phyloP scores from a whole-genome alignment of 306 rosid genomes.

The Carpinus viminea region DNA sequence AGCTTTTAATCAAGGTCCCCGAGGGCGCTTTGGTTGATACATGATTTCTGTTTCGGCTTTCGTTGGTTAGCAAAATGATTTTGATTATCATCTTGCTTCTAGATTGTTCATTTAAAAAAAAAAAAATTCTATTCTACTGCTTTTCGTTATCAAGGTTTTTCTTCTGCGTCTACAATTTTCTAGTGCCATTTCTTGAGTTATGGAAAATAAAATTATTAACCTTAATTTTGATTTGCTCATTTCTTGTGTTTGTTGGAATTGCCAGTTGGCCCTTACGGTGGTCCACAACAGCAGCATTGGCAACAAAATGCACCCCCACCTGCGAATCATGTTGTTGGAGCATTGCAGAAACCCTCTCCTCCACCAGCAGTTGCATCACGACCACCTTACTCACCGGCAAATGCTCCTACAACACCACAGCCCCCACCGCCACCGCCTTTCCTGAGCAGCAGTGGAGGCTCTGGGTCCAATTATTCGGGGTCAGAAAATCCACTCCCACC shows the following conservation, averaged over 20 bases:
- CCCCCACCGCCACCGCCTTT: conserved; percentile 43
- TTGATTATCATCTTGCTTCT: background rate
- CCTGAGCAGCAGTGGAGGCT: conserved; percentile 79
- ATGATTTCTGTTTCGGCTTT: too few species aligned
- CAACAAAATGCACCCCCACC: conserved; percentile 78
- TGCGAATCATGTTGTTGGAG: conserved; percentile 35
- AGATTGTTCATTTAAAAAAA: background rate
- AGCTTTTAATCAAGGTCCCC: background rate
- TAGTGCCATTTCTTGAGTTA: background rate
- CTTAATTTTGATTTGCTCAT: conserved; percentile 3
- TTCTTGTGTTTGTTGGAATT: conserved; percentile 24
- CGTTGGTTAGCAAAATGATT: background rate
- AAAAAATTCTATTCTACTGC: background rate
- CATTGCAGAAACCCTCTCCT: conserved; percentile 61
- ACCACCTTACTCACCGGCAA: conserved; percentile 46
- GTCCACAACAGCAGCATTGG: conserved; percentile 54
- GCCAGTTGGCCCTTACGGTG: conserved; percentile 64
- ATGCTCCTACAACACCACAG: background rate
- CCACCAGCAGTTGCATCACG: conserved; percentile 58
- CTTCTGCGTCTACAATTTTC: background rate
- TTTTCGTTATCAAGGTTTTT: background rate
- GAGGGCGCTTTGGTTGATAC: too few species aligned
- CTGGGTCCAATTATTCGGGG: conserved; percentile 87
- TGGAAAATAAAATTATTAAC: background rate
- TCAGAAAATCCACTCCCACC: conserved; percentile 64